Evolutionary conservation across 805 yeast genomes (phyloP).

Genomic region (Ogataea chonburiensis): DNA sequence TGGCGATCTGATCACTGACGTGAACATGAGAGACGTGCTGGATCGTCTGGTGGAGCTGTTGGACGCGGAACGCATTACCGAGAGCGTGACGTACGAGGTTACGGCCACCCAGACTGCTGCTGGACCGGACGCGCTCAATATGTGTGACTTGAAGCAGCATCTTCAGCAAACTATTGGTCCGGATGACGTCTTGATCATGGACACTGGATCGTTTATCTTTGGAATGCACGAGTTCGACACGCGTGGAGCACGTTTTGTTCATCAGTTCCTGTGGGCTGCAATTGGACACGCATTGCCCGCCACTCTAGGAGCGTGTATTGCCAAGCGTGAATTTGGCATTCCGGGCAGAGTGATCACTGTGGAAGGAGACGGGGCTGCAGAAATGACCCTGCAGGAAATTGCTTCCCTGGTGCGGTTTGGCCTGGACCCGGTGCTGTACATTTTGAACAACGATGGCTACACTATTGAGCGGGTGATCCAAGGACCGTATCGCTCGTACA

Average conservation of each 20-base stretch:
- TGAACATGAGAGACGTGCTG: constrained; percentile 37
- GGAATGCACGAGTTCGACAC: constrained; percentile 40
- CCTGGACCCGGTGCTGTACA: constrained; percentile 41
- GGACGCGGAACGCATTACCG: constrained; percentile 28
- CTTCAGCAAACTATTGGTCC: constrained; percentile 36
- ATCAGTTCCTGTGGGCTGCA: constrained; percentile 46
- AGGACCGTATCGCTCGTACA: constrained; percentile 50
- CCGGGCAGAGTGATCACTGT: constrained; percentile 42
- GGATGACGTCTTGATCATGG: constrained; percentile 43
- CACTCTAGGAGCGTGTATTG: constrained; percentile 46
- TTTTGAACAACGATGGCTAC: constrained; percentile 52
- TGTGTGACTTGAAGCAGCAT: constrained; percentile 37
- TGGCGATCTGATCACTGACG: constrained; percentile 29
- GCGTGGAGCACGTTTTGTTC: constrained; percentile 34
- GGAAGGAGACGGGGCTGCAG: constrained; percentile 58
- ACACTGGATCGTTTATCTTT: constrained; percentile 49
- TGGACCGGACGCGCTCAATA: constrained; percentile 25
- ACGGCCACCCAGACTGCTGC: background rate
- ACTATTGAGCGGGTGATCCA: constrained; percentile 49
- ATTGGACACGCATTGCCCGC: constrained; percentile 55
- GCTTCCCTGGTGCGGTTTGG: constrained; percentile 42
- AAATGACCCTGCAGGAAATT: constrained; percentile 52
- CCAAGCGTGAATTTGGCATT: constrained; percentile 39
- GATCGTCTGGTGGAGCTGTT: constrained; percentile 37
- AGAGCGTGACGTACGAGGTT: constrained; percentile 2